phyloP scores from a whole-genome alignment of 1,284 basidiomycete species.

The Farysia itapuensis region DNA sequence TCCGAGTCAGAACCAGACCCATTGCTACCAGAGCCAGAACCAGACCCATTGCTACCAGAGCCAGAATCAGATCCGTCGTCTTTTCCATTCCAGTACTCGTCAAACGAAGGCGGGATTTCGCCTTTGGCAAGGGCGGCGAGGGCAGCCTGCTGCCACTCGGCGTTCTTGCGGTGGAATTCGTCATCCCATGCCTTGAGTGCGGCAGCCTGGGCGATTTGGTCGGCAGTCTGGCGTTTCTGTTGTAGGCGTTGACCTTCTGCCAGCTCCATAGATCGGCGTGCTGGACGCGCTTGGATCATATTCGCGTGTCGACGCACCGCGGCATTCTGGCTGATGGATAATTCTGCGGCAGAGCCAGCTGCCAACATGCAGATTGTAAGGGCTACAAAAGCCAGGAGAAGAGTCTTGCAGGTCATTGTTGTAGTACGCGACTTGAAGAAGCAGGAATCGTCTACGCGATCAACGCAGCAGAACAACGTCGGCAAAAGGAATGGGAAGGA shows the following conservation, averaged over 20 bases:
- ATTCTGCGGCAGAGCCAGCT: slow-evolving; percentile 25
- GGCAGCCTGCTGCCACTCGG: slow-evolving; percentile 46
- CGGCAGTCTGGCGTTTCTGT: slow-evolving; percentile 26
- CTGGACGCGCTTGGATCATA: slow-evolving; percentile 11
- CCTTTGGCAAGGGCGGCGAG: slow-evolving; percentile 32
- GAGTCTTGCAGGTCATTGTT: slow-evolving; percentile 18
- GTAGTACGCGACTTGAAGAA: too few species aligned
- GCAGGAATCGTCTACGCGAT: background rate
- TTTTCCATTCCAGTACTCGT: slow-evolving; percentile 33
- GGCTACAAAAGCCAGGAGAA: slow-evolving; percentile 27
- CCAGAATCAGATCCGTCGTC: background rate
- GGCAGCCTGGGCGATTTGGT: slow-evolving; percentile 26
- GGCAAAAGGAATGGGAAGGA: background rate
- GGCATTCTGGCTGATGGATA: slow-evolving; percentile 30
- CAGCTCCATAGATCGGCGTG: slow-evolving; percentile 17
- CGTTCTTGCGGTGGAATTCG: slow-evolving; percentile 38
- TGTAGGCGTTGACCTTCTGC: slow-evolving; percentile 16
- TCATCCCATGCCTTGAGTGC: slow-evolving; percentile 29
- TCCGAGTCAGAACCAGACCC: slow-evolving; percentile 54
- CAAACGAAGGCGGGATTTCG: slow-evolving; percentile 34
- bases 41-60: slow-evolving; percentile 47
- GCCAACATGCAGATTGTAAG: slow-evolving; percentile 15
- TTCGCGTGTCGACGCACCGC: slow-evolving; percentile 18
- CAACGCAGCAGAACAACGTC: background rate
- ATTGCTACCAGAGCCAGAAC: too few species aligned